Base-by-base conservation (phyloP, 2,329 filamentous ascomycete species). In the Stagonosporopsis cucurbitacearum region DNA sequence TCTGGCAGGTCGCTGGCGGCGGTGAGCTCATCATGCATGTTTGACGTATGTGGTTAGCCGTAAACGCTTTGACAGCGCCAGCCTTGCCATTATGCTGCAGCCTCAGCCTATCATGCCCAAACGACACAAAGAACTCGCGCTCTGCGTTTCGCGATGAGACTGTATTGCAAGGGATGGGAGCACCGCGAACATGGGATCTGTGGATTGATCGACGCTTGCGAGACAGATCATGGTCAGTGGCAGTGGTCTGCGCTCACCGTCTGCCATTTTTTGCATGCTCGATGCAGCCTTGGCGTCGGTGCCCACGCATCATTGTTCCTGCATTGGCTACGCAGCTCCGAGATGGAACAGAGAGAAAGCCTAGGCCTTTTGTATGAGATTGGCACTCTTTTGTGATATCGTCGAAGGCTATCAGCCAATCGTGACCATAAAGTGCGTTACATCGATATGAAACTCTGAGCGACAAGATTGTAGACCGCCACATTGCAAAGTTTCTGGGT, bases 11-110 rank as follows among this genome's bases (percentile, higher is more conserved):
- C 13, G 30, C 30, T 12, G 30, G 30, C 30, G 37, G 53, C 53
- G 53, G 53, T 56, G 53, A 56, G 46, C 46, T 56, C 53, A 56
- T 56, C 41, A 47, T 50, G 53, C 47, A 56, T 50, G 42, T 22
- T 28, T 30, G 20, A 42, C 47, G 9, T 51, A 51, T 22, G 30
- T 19, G 42, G 41, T 37, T 50, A 47, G 48, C 12, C 13, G 19
- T 15, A 47, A 26, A 36, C 36, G 50, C 50, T 42, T 36, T 41
- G 50, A 40, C 43, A 32, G 30, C n/a, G 17, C 28, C 32, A 45
- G 26, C 46, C 41, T 26, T 17, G 22, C 35, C 17, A 13, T 23
- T 37, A 11, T 25, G 35, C 17, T 37, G 42, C 41, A 35, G 25
- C 37, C 53, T 51, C 37, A 47, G 19, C 53, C 53, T 56, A 56